Base-by-base conservation (phyloP, 2,329 filamentous ascomycete genomes). In the Aspergillus luchuensis region DNA sequence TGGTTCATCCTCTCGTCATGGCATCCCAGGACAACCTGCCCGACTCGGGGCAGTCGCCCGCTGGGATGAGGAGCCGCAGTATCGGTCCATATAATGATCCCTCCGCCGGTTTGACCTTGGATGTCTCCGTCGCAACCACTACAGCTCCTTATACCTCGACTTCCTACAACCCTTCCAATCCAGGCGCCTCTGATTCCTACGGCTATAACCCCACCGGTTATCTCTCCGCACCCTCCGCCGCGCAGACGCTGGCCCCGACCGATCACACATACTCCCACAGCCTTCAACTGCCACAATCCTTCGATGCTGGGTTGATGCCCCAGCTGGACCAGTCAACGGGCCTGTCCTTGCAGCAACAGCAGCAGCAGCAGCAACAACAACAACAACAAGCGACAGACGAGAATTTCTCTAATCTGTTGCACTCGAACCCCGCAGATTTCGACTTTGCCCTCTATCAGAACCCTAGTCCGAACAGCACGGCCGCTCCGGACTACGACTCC, bases 71-170 rank as follows among this genome's bases (percentile, higher is more conserved):
- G 61, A 73, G 69, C 70, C 77, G 75, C 64, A 75, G 74, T 63
- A 70, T 79, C 69, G 80, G 78, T 71, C 76, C 75, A 39, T 79
- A 76, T 68, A 72, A 76, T 36, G 70, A 76, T 57, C 67, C 68
- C 36, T 65, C 69, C 49, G 55, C 70, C 23, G 65, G 73, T 8
- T 68, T 77, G 57, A 72, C 71, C 52, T 61, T 79, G 45, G 74
- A 79, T 62, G 69, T 75, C 48, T 74, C 78, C 36, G 67, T 76
- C 64, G 67, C 72, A 17, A 59, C 66, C n/a, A 57, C 72, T 47
- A 58, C 71, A 33, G 69, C 74, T 39, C 72, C 75, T 60, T 71
- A 71, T 59, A 66, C 72, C 57, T 66, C 76, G 53, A 61, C 67
- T 59, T 69, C 69, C 52, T 67, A 70, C 36, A 69, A 69, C 52